phyloP scores from a whole-genome alignment of 78 protist genomes.

The Monocercomonoides exilis region DNA sequence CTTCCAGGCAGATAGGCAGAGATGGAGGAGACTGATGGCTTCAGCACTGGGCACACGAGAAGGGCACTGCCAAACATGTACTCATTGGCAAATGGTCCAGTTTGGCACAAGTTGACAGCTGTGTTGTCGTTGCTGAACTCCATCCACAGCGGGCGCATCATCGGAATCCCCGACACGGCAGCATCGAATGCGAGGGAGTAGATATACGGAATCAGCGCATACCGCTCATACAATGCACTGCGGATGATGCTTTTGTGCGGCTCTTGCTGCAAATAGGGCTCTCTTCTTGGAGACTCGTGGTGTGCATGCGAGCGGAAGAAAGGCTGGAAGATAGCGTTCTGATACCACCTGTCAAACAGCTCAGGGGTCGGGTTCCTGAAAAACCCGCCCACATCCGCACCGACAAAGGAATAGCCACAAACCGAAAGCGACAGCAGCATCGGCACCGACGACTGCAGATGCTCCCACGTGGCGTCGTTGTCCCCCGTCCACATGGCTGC shows the following conservation, averaged over 20 bases:
- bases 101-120: background rate
- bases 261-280: slow-evolving; percentile 89
- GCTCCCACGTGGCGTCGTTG: slow-evolving; percentile 86
- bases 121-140: background rate
- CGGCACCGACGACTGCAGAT: slow-evolving; percentile 61
- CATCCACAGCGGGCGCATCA: slow-evolving; percentile 46
- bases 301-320: slow-evolving; percentile 96
- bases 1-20: slow-evolving; percentile 40
- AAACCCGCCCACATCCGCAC: slow-evolving; percentile 97
- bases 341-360: slow-evolving; percentile 89
- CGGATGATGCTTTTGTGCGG: slow-evolving; percentile 37
- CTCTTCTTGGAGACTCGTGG: slow-evolving; percentile 79
- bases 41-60: slow-evolving; percentile 56
- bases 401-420: slow-evolving; percentile 72
- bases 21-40: background rate
- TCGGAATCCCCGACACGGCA: slow-evolving; percentile 58
- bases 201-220: slow-evolving; percentile 71
- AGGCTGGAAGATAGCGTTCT: slow-evolving; percentile 85
- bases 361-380: slow-evolving; percentile 85
- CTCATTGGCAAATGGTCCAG: background rate
- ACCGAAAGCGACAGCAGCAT: slow-evolving; percentile 75
- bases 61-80: slow-evolving; percentile 38
- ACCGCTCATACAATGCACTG: slow-evolving; percentile 59
- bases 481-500: slow-evolving; percentile 99
- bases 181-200: slow-evolving; percentile 65